phyloP scores from a whole-genome alignment of 371 early-diverging fungal genomes.

The Actinomucor elegans region DNA sequence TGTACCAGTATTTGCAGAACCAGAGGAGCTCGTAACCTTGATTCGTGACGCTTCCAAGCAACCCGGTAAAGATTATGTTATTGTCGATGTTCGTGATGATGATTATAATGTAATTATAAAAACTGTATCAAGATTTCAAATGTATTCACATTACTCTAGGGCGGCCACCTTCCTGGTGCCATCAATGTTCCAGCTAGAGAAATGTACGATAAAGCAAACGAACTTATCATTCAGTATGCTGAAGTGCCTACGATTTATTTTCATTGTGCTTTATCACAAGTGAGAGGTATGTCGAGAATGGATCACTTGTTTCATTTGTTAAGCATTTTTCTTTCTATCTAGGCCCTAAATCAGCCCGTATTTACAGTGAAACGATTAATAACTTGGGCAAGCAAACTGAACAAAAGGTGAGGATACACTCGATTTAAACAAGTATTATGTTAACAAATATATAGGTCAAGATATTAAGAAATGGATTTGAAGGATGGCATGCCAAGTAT shows the following conservation, averaged over 20 bases:
- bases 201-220: constrained; percentile 50
- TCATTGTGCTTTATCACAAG: constrained; percentile 87
- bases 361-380: constrained; percentile 60
- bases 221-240: constrained; percentile 51
- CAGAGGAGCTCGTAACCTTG: constrained; percentile 57
- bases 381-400: constrained; percentile 28
- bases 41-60: constrained; percentile 54
- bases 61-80: constrained; percentile 68
- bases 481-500: constrained; percentile 65
- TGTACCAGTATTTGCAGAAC: constrained; percentile 50
- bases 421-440: constrained; percentile 12
- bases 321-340: constrained; percentile 25
- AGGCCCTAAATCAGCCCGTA: constrained; percentile 82
- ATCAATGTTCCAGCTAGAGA: constrained; percentile 73
- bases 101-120: constrained; percentile 61
- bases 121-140: background rate
- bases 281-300: constrained; percentile 59
- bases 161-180: constrained; percentile 83
- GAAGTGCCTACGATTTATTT: constrained; percentile 71
- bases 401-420: constrained; percentile 25
- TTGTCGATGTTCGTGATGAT: constrained; percentile 81
- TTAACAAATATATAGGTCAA: constrained; percentile 49
- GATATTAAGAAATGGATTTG: constrained; percentile 73
- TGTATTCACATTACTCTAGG: constrained; percentile 32
- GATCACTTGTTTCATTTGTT: constrained; percentile 41